These are phyloP conservation scores for Leishmania turanica DNA, from an alignment of 208 protist genomes.

Conservation along the genomic window DNA sequence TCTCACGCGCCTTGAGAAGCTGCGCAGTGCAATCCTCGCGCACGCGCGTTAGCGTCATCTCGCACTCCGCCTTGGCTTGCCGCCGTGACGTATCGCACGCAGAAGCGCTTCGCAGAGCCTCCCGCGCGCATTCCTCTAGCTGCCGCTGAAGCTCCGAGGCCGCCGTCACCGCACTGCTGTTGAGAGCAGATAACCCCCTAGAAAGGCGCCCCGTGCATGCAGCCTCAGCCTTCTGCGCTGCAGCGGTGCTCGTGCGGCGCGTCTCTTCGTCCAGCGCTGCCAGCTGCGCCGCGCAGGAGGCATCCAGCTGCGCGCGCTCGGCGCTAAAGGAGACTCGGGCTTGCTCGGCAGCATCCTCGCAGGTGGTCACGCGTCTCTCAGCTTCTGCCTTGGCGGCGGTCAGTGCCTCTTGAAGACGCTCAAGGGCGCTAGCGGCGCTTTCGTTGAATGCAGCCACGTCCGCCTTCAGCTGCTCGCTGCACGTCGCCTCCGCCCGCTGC, in stretches of 20 bases:
- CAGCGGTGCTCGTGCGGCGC: constrained; percentile 11
- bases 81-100: constrained; percentile 6
- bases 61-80: not conserved
- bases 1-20: not conserved
- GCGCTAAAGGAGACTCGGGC: not conserved
- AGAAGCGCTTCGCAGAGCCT: not conserved
- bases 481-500: constrained; percentile 6
- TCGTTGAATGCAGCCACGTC: not conserved
- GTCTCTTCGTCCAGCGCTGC: constrained; percentile 6
- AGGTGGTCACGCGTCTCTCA: constrained; percentile 4
- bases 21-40: not conserved
- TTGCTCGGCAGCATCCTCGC: constrained; percentile 7
- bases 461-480: constrained; percentile 6
- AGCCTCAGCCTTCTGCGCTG: constrained; percentile 11
- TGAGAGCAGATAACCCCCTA: constrained; percentile 4
- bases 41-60: not conserved
- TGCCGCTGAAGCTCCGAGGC: constrained; percentile 8
- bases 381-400: not conserved
- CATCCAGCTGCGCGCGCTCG: constrained; percentile 8
- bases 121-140: not conserved
- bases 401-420: constrained; percentile 3
- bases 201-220: constrained; percentile 2
- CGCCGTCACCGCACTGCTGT: constrained; percentile 4
- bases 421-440: not conserved
- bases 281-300: constrained; percentile 4